Evolutionary conservation across 257 asterid genomes (phyloP).

Genomic region (Leptodermis oblonga): DNA sequence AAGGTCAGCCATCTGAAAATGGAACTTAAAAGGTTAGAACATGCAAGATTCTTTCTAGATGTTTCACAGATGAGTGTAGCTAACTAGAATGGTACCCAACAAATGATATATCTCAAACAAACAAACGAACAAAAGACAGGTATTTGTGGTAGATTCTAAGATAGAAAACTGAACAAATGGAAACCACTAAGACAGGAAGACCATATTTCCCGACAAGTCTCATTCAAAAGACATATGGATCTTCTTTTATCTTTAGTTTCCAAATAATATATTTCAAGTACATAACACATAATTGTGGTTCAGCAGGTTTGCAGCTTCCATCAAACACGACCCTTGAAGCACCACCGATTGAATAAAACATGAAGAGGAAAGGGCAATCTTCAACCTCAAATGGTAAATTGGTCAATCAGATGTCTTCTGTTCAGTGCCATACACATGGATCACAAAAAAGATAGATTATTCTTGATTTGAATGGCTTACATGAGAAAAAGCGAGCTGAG

Average conservation of each 20-base stretch:
- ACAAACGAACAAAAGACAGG: no score
- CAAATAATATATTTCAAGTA: not conserved
- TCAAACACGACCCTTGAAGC: conserved; percentile 1
- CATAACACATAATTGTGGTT: not conserved
- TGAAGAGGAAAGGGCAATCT: not conserved
- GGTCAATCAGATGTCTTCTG: not conserved
- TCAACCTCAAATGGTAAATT: not conserved
- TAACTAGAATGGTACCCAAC: no score
- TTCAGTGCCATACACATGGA: not conserved
- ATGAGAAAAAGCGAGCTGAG: not conserved
- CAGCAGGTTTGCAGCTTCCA: not conserved
- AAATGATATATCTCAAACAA: no score
- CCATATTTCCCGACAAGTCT: not conserved
- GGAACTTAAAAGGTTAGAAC: conserved; percentile 22
- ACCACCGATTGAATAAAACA: not conserved
- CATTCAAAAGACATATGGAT: not conserved
- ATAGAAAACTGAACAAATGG: not conserved
- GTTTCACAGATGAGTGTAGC: not conserved
- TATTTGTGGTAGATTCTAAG: not conserved
- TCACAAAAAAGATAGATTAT: not conserved
- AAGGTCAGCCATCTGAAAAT: conserved; percentile 71
- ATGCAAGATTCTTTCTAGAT: not conserved
- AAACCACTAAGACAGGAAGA: not conserved
- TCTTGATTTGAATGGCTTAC: not conserved
- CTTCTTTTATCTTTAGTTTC: not conserved